These are phyloP conservation scores for Sclerotinia borealis DNA, from an alignment of 2,329 filamentous ascomycete genomes.

Conservation along the genomic window DNA sequence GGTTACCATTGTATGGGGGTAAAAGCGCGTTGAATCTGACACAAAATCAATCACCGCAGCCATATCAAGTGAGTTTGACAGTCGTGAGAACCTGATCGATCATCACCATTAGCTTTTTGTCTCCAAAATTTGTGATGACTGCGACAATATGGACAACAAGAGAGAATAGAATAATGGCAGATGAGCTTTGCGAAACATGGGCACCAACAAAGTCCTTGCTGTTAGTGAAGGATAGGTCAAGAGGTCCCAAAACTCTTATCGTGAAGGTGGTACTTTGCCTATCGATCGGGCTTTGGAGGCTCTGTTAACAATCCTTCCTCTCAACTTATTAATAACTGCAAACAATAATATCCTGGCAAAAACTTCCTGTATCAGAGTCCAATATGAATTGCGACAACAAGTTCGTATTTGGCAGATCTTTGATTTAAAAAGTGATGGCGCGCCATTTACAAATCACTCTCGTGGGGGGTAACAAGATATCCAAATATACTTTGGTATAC, in stretches of 20 bases:
- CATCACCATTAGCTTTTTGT: constrained; percentile 20
- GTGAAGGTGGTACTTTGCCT: neutral
- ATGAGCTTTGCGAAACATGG: neutral
- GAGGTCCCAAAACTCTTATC: constrained; percentile 9
- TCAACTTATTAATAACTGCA: neutral
- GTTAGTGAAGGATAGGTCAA: neutral
- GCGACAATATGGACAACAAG: neutral
- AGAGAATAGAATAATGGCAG: neutral
- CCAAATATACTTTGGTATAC: neutral
- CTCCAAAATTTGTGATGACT: constrained; percentile 1
- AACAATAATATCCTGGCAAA: neutral
- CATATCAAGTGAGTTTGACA: constrained; percentile 40
- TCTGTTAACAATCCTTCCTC: constrained; percentile 6
- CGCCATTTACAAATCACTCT: constrained; percentile 5
- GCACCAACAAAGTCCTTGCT: constrained; percentile 3
- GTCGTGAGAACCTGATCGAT: constrained; percentile 21
- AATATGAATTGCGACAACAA: neutral
- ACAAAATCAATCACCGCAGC: constrained; percentile 66
- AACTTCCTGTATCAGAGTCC: neutral
- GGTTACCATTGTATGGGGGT: constrained; percentile 53
- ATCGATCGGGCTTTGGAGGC: constrained; percentile 11
- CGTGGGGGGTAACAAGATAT: constrained; percentile 1
- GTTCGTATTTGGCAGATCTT: neutral
- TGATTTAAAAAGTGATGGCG: neutral
- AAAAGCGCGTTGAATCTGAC: constrained; percentile 64